These are phyloP conservation scores for Soucietia sequanensis DNA, from an alignment of 805 yeast species.

Conservation along the genomic window DNA sequence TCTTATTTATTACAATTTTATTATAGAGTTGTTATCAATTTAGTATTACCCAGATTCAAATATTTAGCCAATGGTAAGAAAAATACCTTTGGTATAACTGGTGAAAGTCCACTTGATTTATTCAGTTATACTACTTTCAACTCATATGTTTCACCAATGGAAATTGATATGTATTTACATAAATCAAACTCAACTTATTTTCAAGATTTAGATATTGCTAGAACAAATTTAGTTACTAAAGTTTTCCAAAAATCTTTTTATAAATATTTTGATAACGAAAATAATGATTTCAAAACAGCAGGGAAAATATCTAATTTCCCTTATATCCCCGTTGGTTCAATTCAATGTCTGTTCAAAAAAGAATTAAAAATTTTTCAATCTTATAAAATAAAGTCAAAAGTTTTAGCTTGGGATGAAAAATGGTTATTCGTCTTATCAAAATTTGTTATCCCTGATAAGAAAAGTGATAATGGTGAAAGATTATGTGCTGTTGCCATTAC, in stretches of 20 bases:
- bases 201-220: conserved; percentile 74
- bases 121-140: conserved; percentile 44
- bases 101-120: conserved; percentile 22
- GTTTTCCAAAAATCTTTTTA: conserved; percentile 58
- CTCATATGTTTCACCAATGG: conserved; percentile 70
- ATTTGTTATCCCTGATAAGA: conserved; percentile 46
- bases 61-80: conserved; percentile 17
- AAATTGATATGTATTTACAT: conserved; percentile 84
- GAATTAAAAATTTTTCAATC: conserved; percentile 69
- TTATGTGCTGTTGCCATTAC: conserved; percentile 64
- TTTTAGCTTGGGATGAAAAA: conserved; percentile 83
- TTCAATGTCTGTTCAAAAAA: conserved; percentile 62
- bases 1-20: conserved; percentile 67
- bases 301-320: conserved; percentile 41
- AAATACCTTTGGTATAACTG: conserved; percentile 35
- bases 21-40: conserved; percentile 37
- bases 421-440: conserved; percentile 75
- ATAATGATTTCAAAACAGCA: conserved; percentile 27
- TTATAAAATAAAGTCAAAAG: conserved; percentile 55
- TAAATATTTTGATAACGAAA: conserved; percentile 39
- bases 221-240: conserved; percentile 59
- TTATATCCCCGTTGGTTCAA: conserved; percentile 75
- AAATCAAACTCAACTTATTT: conserved; percentile 87
- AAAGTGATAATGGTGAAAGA: conserved; percentile 20
- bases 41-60: conserved; percentile 34